Evolutionary conservation across 768 basidiomycete genomes (phyloP), one percentile per base, ranked within the genome.

Genomic region (Macrolepiota fuliginosa): DNA sequence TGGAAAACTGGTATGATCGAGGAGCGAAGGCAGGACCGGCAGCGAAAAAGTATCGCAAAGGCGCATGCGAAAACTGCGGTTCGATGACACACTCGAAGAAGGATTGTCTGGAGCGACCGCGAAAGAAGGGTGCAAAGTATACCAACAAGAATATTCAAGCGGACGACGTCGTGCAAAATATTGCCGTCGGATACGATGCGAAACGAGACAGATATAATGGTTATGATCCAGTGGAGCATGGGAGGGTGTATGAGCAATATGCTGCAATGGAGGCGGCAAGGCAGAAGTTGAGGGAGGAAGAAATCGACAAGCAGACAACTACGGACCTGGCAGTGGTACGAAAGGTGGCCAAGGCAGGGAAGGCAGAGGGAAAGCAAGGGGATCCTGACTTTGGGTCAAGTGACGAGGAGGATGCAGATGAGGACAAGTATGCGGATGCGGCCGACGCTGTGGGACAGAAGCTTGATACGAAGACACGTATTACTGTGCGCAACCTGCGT

Each of bases 191-290:
- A 2, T 99, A 94, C 67, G 97, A 91, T 64, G 93, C 93, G 27
- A 99, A 99, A 76, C 86, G 97, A 37, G 97, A 99, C 73, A 80
- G 97, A 57, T 99, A 97, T 95, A 98, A 98, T 72, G 97, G 97
- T 3, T 99, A 98, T 72, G 94, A 99, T 70, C 82, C 94, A 7
- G 77, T 90, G 4, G 90, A 91, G 66, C 93, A 98, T 75, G 88
- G 88, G 71, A 81, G 75, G 66, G 87, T 98, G 27, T 92, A 97
- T 67, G 92, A 96, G 4, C 96, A 98, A 76, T 96, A 98, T 72
- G 89, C 89, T 39, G 96, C 95, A 11, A 76, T 96, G 55, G 97
- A 99, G 72, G 87, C 88, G 54, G 95, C 93, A 22, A 79, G 96
- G 67, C 89, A 95, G 78, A 94, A 91, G 76, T 70, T 93, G 66